Base-by-base conservation (phyloP, 202 grass and related monocot species). In the Elaeis oleifera region DNA sequence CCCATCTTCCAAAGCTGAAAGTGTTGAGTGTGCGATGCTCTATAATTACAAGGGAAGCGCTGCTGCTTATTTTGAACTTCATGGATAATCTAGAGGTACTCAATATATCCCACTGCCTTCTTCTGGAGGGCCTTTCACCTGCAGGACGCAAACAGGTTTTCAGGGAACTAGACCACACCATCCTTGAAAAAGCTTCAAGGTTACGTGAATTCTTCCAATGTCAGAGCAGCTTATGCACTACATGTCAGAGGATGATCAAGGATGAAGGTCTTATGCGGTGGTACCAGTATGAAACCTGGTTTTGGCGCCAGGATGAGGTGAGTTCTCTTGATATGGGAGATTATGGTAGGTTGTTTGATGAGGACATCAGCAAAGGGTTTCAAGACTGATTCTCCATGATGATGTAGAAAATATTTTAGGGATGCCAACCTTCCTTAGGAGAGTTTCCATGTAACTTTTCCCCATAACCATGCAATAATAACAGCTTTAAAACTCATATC, bases 201-300 rank as follows among this genome's bases (percentile, higher is more conserved):
- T 54, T 89, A 48, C 82, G 85, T 8, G 88, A 88, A 71, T 89
- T 99, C 74, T 65, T 81, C 28, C 60, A 84, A 16, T 99, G 94
- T 68, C 84, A 92, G 66, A 83, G 77, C 69, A 84, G 65, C 56
- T 26, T 71, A 18, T 99, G 94, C 26, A 4, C 74, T 14, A 49
- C 84, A 7, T 99, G 94, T 61, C 82, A 90, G 62, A 81, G 94
- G 72, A 99, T 99, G 88, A 49, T 89, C 54, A 31, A 28, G 18
- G 94, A 99, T 61, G 94, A 99, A 26, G 94, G 94, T 17, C 71
- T 99, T 60, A 92, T 99, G 85, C 72, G 94, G 72, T 99, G 94
- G 94, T 92, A 99, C 52, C 76, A 82, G 52, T 99, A 99, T 0
- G 94, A 99, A 69, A 80, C 86, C 36, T 85, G 79, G 77, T 92